Percentiles rank a stretch among this genome's conserved stretches.
Conservation (phyloP, 1,284 basidiomycete species). For the Cryptococcus sp. region DNA sequence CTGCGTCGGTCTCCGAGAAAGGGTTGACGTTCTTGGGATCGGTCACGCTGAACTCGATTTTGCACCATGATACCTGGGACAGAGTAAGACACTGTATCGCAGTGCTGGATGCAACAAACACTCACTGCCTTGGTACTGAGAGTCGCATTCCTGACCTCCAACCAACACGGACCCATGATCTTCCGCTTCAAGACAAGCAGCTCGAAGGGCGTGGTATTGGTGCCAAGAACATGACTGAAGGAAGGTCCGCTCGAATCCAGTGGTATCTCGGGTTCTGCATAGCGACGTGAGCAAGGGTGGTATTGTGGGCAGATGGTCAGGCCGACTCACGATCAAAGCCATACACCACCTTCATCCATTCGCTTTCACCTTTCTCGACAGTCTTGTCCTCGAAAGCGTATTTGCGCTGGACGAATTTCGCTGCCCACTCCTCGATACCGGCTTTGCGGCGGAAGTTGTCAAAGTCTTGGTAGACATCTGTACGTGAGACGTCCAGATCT, state of each 20-base stretch:
- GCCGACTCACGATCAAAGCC: slow-evolving; percentile 68
- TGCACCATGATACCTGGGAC: slow-evolving; percentile 85
- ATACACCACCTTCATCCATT: slow-evolving; percentile 93
- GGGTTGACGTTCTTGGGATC: slow-evolving; percentile 89
- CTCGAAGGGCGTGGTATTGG: slow-evolving; percentile 90
- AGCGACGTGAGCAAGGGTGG: not conserved
- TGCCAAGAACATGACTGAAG: slow-evolving; percentile 87
- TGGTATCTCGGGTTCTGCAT: slow-evolving; percentile 66
- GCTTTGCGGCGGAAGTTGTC: slow-evolving; percentile 72
- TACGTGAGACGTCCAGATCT: slow-evolving; percentile 67
- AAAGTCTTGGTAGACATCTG: slow-evolving; percentile 83
- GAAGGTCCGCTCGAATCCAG: slow-evolving; percentile 74
- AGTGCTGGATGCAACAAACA: slow-evolving; percentile 10
- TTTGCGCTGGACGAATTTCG: slow-evolving; percentile 82
- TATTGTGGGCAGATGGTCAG: not conserved
- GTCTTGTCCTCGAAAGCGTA: slow-evolving; percentile 91
- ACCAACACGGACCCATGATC: slow-evolving; percentile 99
- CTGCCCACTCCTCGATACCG: slow-evolving; percentile 72
- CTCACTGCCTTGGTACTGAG: slow-evolving; percentile 75
- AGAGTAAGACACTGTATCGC: no score
- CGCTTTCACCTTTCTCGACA: slow-evolving; percentile 74
- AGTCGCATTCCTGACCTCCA: slow-evolving; percentile 74
- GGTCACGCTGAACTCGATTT: slow-evolving; percentile 81
- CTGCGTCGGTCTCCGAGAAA: slow-evolving; percentile 69
- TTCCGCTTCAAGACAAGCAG: slow-evolving; percentile 92